Evolutionary conservation across 2,329 filamentous ascomycete genomes (phyloP), one percentile per base, ranked within the genome.

Genomic region (Ciborinia camelliae): DNA sequence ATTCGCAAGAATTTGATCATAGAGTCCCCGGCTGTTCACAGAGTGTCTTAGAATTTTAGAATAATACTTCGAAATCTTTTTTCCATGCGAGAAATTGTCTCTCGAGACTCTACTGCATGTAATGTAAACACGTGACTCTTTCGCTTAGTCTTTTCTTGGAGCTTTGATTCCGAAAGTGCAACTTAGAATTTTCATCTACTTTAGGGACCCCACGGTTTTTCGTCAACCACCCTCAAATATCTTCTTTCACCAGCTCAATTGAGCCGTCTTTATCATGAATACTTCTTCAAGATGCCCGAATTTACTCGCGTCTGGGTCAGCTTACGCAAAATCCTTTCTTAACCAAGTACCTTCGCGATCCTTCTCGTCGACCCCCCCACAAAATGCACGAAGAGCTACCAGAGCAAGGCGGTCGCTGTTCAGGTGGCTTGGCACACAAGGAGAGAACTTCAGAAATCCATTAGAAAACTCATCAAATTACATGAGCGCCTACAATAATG

Each of bases 1-100:
- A 75, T 90, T 57, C 79, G 78, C 60, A 77, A 73, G 58, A 86
- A 84, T 72, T 71, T 87, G 66, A 74, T 80, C 4, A 76, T 74
- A 28, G 66, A 72, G 48, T 66, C 67, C 18, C 64, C 68, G 35
- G 62, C 72, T 23, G 35, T 69, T 20, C 67, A 71, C 20, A 35
- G 20, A 12, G 20, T 41, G 23, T n/a, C 5, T 30, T 62, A 37
- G 15, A 28, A 53, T n/a, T n/a, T n/a, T n/a, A n/a, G 23, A n/a
- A 51, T 28, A 37, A 5, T 14, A 4, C n/a, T n/a, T n/a, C n/a
- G n/a, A n/a, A n/a, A n/a, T n/a, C n/a, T n/a, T n/a, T n/a, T n/a
- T n/a, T n/a, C n/a, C n/a, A n/a, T n/a, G n/a, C n/a, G n/a, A n/a
- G n/a, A n/a, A n/a, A n/a, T n/a, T n/a, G n/a, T n/a, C n/a, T n/a